Conservation (phyloP, 2,329 filamentous ascomycete species). For the Fusarium torreyae region DNA sequence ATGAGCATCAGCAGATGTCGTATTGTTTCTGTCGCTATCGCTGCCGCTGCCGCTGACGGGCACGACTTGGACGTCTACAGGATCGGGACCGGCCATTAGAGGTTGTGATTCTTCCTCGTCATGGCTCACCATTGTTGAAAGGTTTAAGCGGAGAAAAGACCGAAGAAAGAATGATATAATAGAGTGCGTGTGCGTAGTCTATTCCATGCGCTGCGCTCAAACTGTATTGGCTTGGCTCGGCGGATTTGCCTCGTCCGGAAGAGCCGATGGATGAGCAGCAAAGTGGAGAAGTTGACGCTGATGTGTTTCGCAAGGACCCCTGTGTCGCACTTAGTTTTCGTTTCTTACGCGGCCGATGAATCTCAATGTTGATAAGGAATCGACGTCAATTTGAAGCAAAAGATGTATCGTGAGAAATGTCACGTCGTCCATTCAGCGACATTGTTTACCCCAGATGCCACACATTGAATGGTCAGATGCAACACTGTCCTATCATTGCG, state of each 20-base stretch:
- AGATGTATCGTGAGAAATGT: constrained; percentile 3
- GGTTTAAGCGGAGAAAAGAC: background rate
- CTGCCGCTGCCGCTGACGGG: constrained; percentile 41
- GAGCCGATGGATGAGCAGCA: constrained; percentile 27
- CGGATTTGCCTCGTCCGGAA: constrained; percentile 35
- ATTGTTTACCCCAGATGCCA: constrained; percentile 6
- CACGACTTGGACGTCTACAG: constrained; percentile 48
- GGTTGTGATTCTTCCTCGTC: constrained; percentile 57
- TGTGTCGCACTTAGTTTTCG: constrained; percentile 20
- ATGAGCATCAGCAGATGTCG: constrained; percentile 51
- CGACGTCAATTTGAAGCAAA: constrained; percentile 6
- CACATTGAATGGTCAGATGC: background rate
- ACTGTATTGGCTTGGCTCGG: constrained; percentile 29
- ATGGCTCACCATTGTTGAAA: constrained; percentile 51
- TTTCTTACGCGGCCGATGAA: background rate
- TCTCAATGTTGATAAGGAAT: background rate
- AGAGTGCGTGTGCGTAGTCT: constrained; percentile 17
- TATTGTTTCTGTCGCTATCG: constrained; percentile 26
- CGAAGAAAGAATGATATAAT: background rate
- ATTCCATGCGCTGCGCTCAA: background rate
- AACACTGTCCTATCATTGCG: constrained; percentile 5
- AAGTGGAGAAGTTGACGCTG: constrained; percentile 37
- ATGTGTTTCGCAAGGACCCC: constrained; percentile 29
- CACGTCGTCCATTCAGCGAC: constrained; percentile 20
- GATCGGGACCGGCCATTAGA: constrained; percentile 57